Percentiles rank a stretch among this genome's conserved stretches.
phyloP scores from a whole-genome alignment of 2,329 filamentous ascomycete species.

The Colletotrichum eleusines region DNA sequence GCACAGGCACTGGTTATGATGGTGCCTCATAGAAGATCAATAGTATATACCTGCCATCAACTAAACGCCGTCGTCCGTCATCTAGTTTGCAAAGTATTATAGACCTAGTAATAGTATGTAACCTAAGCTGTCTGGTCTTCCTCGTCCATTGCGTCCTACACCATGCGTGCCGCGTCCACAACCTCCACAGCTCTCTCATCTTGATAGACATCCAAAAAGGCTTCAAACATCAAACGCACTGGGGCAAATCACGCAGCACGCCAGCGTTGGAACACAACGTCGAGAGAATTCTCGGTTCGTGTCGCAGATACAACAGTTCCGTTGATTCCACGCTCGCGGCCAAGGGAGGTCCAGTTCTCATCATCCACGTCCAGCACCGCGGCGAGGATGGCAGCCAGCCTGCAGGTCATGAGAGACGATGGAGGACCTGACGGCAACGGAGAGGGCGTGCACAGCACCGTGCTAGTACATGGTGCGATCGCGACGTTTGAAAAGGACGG shows the following conservation, averaged over 20 bases:
- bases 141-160: too few relatives aligned
- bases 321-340: not conserved
- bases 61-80: not conserved
- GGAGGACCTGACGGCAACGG: conserved; percentile 46
- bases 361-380: conserved; percentile 62
- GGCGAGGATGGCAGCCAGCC: conserved; percentile 60
- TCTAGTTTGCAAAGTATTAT: too few relatives aligned
- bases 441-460: conserved; percentile 48
- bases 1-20: not conserved
- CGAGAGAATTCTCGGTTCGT: conserved; percentile 51
- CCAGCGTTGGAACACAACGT: conserved; percentile 58
- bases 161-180: too few relatives aligned
- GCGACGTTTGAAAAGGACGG: conserved; percentile 58
- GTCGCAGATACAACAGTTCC: conserved; percentile 39
- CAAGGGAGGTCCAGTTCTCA: conserved; percentile 44
- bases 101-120: too few relatives aligned
- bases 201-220: too few relatives aligned
- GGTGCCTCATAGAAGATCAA: not conserved
- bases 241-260: conserved; percentile 57
- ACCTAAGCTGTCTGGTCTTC: too few relatives aligned
- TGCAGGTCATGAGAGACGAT: conserved; percentile 55
- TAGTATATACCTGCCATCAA: not conserved
- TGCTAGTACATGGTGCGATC: conserved; percentile 60
- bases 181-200: too few relatives aligned
- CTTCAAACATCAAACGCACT: conserved; percentile 54